A percentile compares a stretch with the other conserved stretches of the same genome.
Conservation (phyloP, 116 monocot genomes). For the Papilionanthe hybrid region DNA sequence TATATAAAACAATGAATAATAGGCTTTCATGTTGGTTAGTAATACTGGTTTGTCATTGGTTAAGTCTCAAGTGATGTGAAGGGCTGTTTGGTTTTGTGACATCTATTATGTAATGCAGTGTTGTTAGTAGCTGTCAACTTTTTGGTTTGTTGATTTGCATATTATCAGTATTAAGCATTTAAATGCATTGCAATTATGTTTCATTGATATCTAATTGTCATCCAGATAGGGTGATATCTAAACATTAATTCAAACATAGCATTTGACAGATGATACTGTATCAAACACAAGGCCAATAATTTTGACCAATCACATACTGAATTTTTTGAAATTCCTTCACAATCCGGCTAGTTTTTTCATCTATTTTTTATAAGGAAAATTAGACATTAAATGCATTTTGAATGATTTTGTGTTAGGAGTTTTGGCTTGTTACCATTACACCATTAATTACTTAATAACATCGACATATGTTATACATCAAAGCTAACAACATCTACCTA, state of each 20-base stretch:
- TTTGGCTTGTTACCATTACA: too few relatives aligned
- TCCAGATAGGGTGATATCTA: neutral
- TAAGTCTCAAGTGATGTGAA: neutral
- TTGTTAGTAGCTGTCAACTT: neutral
- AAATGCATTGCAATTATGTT: neutral
- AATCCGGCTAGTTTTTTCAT: too few relatives aligned
- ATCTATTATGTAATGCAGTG: neutral
- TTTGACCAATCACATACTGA: too few relatives aligned
- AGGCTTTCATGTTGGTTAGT: neutral
- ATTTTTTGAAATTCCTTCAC: too few relatives aligned
- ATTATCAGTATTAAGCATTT: neutral
- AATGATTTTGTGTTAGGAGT: too few relatives aligned
- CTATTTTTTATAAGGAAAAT: too few relatives aligned
- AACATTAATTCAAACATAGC: neutral
- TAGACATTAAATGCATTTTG: too few relatives aligned
- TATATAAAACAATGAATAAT: neutral
- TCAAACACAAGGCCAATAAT: neutral
- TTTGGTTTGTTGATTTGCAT: neutral
- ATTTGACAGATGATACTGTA: neutral
- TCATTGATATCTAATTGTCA: neutral
- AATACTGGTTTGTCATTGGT: neutral
- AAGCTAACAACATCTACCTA: neutral
- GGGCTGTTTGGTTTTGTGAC: neutral
- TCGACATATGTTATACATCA: neutral
- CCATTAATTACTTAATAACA: too few relatives aligned